Evolutionary conservation across 106 monocot genomes (phyloP).

Genomic region (Triglochin maritima): DNA sequence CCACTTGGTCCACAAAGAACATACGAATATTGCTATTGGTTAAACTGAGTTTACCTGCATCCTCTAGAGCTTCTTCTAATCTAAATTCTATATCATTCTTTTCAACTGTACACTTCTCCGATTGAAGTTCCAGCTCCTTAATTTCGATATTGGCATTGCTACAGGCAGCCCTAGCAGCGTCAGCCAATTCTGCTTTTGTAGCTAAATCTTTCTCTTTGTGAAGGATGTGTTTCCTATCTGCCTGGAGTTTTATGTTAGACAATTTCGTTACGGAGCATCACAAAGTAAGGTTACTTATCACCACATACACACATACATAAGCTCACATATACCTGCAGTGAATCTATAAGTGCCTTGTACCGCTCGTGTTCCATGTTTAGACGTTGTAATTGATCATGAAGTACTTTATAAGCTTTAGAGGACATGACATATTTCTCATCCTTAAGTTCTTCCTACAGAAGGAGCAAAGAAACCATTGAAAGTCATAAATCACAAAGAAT

Average conservation of each 20-base stretch:
- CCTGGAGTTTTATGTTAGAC: slow-evolving; percentile 22
- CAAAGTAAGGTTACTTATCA: too few species aligned
- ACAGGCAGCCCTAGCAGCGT: slow-evolving; percentile 36
- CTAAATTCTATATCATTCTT: slow-evolving; percentile 75
- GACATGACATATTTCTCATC: slow-evolving; percentile 64
- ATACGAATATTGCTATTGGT: too few species aligned
- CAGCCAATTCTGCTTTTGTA: slow-evolving; percentile 57
- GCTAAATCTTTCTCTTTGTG: slow-evolving; percentile 60
- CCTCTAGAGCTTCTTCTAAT: slow-evolving; percentile 74
- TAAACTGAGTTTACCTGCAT: slow-evolving; percentile 49
- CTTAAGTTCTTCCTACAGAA: slow-evolving; percentile 57
- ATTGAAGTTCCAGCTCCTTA: slow-evolving; percentile 58
- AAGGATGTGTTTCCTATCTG: slow-evolving; percentile 48
- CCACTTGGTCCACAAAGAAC: too few species aligned
- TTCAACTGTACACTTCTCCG: slow-evolving; percentile 54
- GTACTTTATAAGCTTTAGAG: slow-evolving; percentile 53
- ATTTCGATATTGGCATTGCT: slow-evolving; percentile 45
- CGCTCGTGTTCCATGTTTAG: slow-evolving; percentile 59
- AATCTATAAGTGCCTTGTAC: slow-evolving; percentile 56
- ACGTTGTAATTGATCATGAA: slow-evolving; percentile 58
- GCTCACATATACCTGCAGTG: slow-evolving; percentile 52
- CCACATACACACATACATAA: neutral
- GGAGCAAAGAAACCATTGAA: slow-evolving; percentile 1
- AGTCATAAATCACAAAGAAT: slow-evolving; percentile 5
- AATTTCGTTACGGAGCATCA: too few species aligned